Base-by-base conservation (phyloP, 768 basidiomycete genomes). In the Kwoniella sp. region DNA sequence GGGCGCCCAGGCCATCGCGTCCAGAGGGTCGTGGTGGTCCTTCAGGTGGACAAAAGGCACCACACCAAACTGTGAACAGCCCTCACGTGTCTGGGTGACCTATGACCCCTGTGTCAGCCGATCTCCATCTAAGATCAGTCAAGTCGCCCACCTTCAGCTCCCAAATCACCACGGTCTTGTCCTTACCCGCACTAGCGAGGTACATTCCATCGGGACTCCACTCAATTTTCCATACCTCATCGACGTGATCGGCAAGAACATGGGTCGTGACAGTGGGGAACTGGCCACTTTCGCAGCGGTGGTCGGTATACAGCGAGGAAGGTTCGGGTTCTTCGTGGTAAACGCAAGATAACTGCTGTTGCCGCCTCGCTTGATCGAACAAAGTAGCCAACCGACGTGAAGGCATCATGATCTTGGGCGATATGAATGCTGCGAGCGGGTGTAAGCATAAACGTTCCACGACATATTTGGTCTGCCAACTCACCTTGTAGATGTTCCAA, bases 151-250 rank as follows among this genome's bases (percentile, higher is more conserved):
- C 92, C 77, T 82, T 82, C 48, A 90, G 79, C 39, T 79, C 79
- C 92, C 92, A 98, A 43, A 98, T 86, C 49, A 95, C 87, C 6
- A 87, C 90, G 4, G 81, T 80, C 76, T 82, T 83, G 75, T 98
- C 93, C 73, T 82, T 88, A 50, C 91, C 86, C 31, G 86, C 87
- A 59, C 84, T 91, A 26, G 92, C 95, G 43, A 99, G 78, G 63
- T 80, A 84, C 42, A 75, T 74, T 2, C 95, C 95, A 69, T 85
- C 84, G 63, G 88, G 88, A 74, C 90, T 93, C 92, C 92, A 99
- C 70, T 86, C 86, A 53, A 98, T 75, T 68, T 87, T 84, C 92
- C 93, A 98, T 36, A 99, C 91, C 71, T 99, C 90, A 69, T 98
- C 89, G 10, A 79, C 80, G 73, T 96, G 93, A 26, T 85, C 88